A percentile compares a stretch with the other conserved stretches of the same genome.
These are phyloP conservation scores for Elongisporangium senticosum DNA, from an alignment of 352 stramenopile genomes.

Conservation along the genomic window DNA sequence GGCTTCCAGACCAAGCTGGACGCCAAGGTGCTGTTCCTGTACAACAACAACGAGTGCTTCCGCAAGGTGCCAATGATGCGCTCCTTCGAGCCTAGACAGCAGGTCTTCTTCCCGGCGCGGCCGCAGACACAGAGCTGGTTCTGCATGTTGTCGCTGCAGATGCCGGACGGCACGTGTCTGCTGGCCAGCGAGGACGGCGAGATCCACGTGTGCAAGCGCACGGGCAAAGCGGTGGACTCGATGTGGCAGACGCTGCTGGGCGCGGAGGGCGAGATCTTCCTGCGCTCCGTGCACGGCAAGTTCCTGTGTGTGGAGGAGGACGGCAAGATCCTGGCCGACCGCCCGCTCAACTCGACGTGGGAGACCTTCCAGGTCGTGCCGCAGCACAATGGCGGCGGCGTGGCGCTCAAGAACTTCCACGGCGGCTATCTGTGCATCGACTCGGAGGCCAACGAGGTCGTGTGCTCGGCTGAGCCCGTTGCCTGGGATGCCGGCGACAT, in stretches of 20 bases:
- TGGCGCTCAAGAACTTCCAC: constrained; percentile 75
- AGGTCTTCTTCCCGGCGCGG: constrained; percentile 36
- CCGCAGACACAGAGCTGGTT: constrained; percentile 55
- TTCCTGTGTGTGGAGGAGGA: constrained; percentile 80
- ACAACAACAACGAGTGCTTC: constrained; percentile 81
- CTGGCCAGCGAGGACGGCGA: constrained; percentile 60
- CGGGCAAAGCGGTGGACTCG: constrained; percentile 23
- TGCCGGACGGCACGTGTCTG: constrained; percentile 57
- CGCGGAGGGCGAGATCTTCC: constrained; percentile 47
- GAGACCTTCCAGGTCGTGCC: constrained; percentile 84
- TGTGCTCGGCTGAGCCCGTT: constrained; percentile 42
- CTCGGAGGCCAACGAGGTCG: constrained; percentile 25
- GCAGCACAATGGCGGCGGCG: constrained; percentile 30
- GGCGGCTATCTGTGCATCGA: constrained; percentile 76
- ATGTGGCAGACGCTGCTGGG: constrained; percentile 76
- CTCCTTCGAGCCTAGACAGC: constrained; percentile 14
- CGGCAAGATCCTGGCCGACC: constrained; percentile 64
- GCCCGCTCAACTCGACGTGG: constrained; percentile 76
- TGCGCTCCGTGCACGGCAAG: constrained; percentile 75
- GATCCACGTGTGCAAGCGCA: constrained; percentile 31
- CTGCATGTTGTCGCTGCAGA: constrained; percentile 69
- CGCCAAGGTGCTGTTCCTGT: constrained; percentile 74
- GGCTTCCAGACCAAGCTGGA: constrained; percentile 47
- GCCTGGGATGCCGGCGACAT: constrained; percentile 68
- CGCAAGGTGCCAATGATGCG: constrained; percentile 81